These are phyloP conservation scores for Panaeolus cyanescens DNA, from an alignment of 768 basidiomycete species.

Conservation along the genomic window DNA sequence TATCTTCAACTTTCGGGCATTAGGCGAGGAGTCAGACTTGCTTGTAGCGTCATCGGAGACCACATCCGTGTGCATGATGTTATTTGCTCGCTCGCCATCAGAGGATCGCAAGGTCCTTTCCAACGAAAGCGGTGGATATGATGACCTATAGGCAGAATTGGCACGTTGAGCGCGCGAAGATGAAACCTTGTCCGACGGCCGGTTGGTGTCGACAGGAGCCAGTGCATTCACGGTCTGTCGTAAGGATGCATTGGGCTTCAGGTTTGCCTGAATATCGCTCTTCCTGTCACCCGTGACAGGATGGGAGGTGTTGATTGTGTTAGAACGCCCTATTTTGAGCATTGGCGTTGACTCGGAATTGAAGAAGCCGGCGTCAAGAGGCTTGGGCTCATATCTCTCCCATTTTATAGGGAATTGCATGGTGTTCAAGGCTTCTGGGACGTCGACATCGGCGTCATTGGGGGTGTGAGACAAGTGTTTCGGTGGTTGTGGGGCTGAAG, in stretches of 20 bases:
- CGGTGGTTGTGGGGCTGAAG: neutral
- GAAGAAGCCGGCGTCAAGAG: too few species aligned
- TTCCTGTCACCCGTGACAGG: too few species aligned
- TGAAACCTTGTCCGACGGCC: too few species aligned
- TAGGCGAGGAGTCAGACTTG: neutral
- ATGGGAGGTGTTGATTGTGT: too few species aligned
- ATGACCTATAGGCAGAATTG: neutral
- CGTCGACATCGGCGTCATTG: neutral
- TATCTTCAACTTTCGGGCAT: neutral
- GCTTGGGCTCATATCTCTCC: neutral
- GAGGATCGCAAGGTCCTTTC: neutral
- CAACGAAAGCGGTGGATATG: neutral
- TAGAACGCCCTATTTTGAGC: too few species aligned
- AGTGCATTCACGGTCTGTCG: too few species aligned
- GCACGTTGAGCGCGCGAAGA: too few species aligned
- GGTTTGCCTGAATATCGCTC: too few species aligned
- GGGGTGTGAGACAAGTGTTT: neutral
- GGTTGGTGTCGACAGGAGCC: too few species aligned
- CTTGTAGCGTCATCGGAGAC: constrained; percentile 22
- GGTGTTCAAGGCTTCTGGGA: neutral
- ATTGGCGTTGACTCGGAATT: too few species aligned
- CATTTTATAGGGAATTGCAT: neutral
- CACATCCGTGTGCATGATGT: constrained; percentile 17
- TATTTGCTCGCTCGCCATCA: neutral
- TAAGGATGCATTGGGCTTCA: too few species aligned